Percentiles rank a stretch among this genome's conserved stretches.
Evolutionary conservation across 164 flowering plant genomes (phyloP).

Genomic region (Buxus sempervirens): DNA sequence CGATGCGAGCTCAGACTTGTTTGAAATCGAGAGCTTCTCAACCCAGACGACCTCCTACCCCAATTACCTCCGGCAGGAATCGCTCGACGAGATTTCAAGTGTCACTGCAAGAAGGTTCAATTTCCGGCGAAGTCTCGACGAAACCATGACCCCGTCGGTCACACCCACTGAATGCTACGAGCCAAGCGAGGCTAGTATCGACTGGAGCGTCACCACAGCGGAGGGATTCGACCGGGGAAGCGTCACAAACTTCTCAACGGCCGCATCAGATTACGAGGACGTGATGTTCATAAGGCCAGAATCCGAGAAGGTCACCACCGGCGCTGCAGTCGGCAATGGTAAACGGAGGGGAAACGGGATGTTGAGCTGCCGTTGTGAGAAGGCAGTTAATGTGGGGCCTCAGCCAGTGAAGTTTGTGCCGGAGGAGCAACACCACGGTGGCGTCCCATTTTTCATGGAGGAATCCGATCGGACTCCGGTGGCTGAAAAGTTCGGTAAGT

Average conservation of each 20-base stretch:
- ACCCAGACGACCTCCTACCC: slow-evolving; percentile 42
- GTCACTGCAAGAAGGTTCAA: slow-evolving; percentile 16
- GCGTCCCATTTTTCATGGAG: background rate
- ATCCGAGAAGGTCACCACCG: background rate
- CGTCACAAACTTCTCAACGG: slow-evolving; percentile 36
- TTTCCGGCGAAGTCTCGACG: slow-evolving; percentile 38
- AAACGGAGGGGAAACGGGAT: slow-evolving; percentile 27
- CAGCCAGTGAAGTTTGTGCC: slow-evolving; percentile 36
- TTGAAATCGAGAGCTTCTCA: slow-evolving; percentile 92
- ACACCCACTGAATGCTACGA: slow-evolving; percentile 64
- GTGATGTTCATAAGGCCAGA: slow-evolving; percentile 7
- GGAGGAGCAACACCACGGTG: background rate
- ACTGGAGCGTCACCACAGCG: slow-evolving; percentile 92
- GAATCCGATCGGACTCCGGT: slow-evolving; percentile 2
- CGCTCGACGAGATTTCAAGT: slow-evolving; percentile 44
- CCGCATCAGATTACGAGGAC: slow-evolving; percentile 37
- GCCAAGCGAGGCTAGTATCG: slow-evolving; percentile 88
- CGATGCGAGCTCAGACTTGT: slow-evolving; percentile 88
- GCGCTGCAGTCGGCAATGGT: slow-evolving; percentile 9
- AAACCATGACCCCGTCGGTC: slow-evolving; percentile 35
- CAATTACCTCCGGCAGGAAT: slow-evolving; percentile 42
- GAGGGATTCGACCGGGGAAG: slow-evolving; percentile 70
- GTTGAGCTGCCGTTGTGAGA: slow-evolving; percentile 74
- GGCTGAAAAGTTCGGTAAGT: slow-evolving; percentile 5
- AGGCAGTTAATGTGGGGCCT: slow-evolving; percentile 81